Evolutionary conservation across 352 stramenopile genomes (phyloP).

Genomic region (Phytopythium sindhum): DNA sequence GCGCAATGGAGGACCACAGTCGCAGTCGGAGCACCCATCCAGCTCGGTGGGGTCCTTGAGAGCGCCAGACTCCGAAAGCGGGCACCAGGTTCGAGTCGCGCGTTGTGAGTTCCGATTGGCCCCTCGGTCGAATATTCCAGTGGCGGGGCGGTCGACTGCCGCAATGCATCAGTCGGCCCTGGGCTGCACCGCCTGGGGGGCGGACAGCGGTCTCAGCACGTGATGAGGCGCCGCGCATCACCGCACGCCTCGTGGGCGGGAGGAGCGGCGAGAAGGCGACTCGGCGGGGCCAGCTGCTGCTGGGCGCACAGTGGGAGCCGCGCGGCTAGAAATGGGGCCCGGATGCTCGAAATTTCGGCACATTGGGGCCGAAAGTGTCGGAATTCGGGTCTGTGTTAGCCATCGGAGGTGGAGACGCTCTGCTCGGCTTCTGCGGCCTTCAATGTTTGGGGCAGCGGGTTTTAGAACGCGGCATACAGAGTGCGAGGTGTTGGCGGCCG

Average conservation of each 20-base stretch:
- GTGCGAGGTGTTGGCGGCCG: not conserved
- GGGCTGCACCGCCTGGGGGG: not conserved
- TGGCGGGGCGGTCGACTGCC: not conserved
- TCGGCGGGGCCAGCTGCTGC: not conserved
- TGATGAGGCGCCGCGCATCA: not conserved
- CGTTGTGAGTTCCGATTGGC: no score
- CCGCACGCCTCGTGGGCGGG: not conserved
- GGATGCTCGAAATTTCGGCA: no score
- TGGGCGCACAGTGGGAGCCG: not conserved
- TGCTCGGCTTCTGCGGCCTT: not conserved
- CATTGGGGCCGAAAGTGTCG: no score
- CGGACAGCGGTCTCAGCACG: not conserved
- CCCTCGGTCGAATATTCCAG: no score
- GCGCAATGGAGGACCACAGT: no score
- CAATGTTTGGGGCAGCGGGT: not conserved
- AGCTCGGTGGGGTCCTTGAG: no score
- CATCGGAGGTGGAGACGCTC: not conserved
- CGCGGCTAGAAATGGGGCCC: not conserved
- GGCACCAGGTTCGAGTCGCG: no score
- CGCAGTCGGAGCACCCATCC: no score
- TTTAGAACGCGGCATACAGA: not conserved
- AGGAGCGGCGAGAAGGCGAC: not conserved
- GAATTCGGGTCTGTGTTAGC: no score
- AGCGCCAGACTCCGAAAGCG: no score
- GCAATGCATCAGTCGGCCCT: not conserved